A percentile compares a stretch with the other conserved stretches of the same genome.
Conservation (phyloP, 306 rosid genomes). For the Sindora glabra region DNA sequence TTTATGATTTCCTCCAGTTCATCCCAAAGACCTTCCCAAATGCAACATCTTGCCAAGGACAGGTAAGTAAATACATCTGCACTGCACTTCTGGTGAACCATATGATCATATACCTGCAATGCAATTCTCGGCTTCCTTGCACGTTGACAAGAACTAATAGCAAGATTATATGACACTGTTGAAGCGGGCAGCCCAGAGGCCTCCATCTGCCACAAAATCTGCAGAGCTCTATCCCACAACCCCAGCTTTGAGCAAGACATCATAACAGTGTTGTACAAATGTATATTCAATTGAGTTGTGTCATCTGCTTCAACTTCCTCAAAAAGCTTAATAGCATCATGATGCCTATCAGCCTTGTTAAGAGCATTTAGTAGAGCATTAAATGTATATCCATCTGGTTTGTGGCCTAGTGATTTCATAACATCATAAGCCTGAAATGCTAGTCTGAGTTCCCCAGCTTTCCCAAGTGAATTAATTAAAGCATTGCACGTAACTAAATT, state of each 20-base stretch:
- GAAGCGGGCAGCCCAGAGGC: constrained; percentile 41
- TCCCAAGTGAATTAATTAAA: constrained; percentile 68
- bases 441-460: constrained; percentile 56
- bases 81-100: constrained; percentile 59
- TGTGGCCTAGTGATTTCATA: constrained; percentile 48
- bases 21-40: constrained; percentile 68
- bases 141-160: constrained; percentile 61
- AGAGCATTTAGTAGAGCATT: constrained; percentile 61
- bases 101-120: constrained; percentile 76
- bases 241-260: constrained; percentile 78
- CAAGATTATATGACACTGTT: constrained; percentile 64
- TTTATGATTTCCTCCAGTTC: constrained; percentile 60
- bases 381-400: constrained; percentile 73
- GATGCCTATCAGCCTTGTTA: constrained; percentile 39
- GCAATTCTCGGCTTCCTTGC: constrained; percentile 72
- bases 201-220: constrained; percentile 83
- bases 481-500: constrained; percentile 60
- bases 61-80: constrained; percentile 65
- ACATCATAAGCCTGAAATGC: constrained; percentile 47
- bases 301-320: constrained; percentile 37
- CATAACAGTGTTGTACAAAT: constrained; percentile 59
- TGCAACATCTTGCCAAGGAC: constrained; percentile 59
- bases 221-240: constrained; percentile 65
- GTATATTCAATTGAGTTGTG: constrained; percentile 30
- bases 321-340: constrained; percentile 57